A percentile compares a stretch with the other conserved stretches of the same genome.
Evolutionary conservation across 768 basidiomycete species (phyloP).

Genomic region (Lactarius trivialis): DNA sequence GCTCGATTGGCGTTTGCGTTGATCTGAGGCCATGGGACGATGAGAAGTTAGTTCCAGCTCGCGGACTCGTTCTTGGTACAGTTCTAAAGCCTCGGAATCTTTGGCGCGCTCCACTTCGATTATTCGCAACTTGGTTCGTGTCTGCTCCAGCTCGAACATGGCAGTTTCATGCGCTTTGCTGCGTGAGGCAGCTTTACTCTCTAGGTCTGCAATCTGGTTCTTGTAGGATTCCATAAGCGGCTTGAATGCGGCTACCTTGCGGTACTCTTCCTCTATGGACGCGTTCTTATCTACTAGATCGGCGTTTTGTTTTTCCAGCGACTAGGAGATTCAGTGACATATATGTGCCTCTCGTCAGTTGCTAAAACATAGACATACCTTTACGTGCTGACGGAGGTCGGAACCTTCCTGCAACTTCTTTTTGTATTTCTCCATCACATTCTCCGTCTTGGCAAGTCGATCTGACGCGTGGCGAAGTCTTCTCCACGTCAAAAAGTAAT

Average conservation of each 20-base stretch:
- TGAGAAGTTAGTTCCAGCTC: slow-evolving; percentile 75
- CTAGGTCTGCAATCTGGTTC: slow-evolving; percentile 74
- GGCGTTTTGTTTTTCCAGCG: slow-evolving; percentile 89
- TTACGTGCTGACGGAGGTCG: slow-evolving; percentile 80
- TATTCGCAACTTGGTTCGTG: slow-evolving; percentile 61
- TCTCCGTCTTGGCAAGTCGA: slow-evolving; percentile 88
- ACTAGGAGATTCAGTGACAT: slow-evolving; percentile 36
- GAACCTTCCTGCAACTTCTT: slow-evolving; percentile 95
- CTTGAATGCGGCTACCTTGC: slow-evolving; percentile 79
- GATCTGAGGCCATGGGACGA: slow-evolving; percentile 36
- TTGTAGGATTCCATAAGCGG: slow-evolving; percentile 92
- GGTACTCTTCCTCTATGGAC: slow-evolving; percentile 86
- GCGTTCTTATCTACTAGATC: slow-evolving; percentile 88
- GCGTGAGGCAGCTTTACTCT: slow-evolving; percentile 58
- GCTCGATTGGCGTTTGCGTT: slow-evolving; percentile 35
- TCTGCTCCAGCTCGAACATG: slow-evolving; percentile 72
- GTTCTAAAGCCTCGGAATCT: slow-evolving; percentile 78
- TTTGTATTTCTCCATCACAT: slow-evolving; percentile 98
- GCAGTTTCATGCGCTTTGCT: slow-evolving; percentile 67
- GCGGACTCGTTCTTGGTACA: slow-evolving; percentile 85
- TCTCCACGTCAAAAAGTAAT: not conserved
- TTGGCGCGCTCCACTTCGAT: slow-evolving; percentile 61
- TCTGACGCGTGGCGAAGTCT: slow-evolving; percentile 92
- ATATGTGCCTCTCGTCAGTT: not conserved
- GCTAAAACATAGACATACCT: slow-evolving; percentile 49